phyloP scores from a whole-genome alignment of 2,329 filamentous ascomycete species.

The Pseudogymnoascus sp. region DNA sequence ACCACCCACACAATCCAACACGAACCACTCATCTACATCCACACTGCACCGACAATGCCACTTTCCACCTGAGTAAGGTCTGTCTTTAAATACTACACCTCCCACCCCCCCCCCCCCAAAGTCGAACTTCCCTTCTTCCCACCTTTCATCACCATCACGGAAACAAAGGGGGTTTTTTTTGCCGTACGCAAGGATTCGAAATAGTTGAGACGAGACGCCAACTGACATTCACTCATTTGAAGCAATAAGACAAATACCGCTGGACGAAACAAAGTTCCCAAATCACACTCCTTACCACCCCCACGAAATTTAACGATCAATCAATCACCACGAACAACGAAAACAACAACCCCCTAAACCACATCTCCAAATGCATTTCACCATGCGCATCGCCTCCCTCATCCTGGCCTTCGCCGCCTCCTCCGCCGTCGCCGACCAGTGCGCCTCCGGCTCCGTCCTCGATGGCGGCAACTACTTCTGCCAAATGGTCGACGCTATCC shows the following conservation, averaged over 20 bases:
- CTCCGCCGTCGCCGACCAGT: conserved; percentile 23
- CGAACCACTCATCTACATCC: neutral
- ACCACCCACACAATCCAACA: neutral
- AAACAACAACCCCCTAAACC: neutral
- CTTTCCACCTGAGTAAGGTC: neutral
- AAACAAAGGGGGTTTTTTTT: neutral
- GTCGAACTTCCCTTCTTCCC: neutral
- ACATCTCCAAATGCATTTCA: conserved; percentile 12
- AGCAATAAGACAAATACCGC: neutral
- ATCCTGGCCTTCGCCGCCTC: conserved; percentile 15
- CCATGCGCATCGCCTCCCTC: conserved; percentile 13
- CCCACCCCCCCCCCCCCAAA: neutral
- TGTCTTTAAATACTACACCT: neutral
- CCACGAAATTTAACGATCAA: conserved; percentile 3
- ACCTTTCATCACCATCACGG: neutral
- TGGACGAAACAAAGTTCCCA: neutral
- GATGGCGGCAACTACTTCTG: conserved; percentile 57
- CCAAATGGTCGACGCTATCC: conserved; percentile 53
- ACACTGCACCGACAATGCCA: neutral
- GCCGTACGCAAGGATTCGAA: neutral
- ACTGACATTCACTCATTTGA: neutral
- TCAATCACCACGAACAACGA: neutral
- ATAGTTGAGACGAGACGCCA: neutral
- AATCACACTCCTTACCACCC: conserved; percentile 1
- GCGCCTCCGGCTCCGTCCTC: conserved; percentile 22